Conservation (phyloP, 2,329 filamentous ascomycete genomes). For the Monosporascus sp. region DNA sequence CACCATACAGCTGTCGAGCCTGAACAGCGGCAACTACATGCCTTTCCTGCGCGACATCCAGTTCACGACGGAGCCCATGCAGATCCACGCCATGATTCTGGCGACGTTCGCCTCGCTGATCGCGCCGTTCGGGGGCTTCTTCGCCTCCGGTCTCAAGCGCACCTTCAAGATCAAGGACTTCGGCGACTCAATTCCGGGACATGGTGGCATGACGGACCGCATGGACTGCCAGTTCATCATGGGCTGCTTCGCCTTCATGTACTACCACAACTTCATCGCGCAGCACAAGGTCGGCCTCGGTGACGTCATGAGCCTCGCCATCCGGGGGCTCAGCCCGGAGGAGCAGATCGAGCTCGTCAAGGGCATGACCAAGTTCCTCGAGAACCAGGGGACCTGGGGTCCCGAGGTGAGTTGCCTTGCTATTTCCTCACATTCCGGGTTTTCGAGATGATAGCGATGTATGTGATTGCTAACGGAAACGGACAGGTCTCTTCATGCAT, state of each 20-base stretch:
- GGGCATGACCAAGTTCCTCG: constrained; percentile 57
- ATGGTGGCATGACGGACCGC: constrained; percentile 95
- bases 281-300: constrained; percentile 81
- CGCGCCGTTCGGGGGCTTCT: constrained; percentile 96
- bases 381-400: constrained; percentile 53
- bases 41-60: constrained; percentile 54
- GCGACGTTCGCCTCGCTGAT: constrained; percentile 94
- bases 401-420: constrained; percentile 29
- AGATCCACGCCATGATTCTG: constrained; percentile 85
- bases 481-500: constrained; percentile 29
- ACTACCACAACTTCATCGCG: constrained; percentile 96
- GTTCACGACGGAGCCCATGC: constrained; percentile 78
- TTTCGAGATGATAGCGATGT: background rate
- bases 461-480: background rate
- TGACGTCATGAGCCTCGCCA: constrained; percentile 82
- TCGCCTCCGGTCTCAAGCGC: constrained; percentile 93
- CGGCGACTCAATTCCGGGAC: constrained; percentile 93
- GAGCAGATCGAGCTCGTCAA: constrained; percentile 82
- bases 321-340: constrained; percentile 79
- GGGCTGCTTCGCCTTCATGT: constrained; percentile 98
- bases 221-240: constrained; percentile 99
- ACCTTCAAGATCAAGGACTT: constrained; percentile 99
- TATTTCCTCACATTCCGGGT: background rate
- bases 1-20: constrained; percentile 40
- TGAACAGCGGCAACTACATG: constrained; percentile 27